A percentile compares a stretch with the other conserved stretches of the same genome.
Evolutionary conservation across 805 yeast genomes (phyloP).

Genomic region (Candida nemodendra): DNA sequence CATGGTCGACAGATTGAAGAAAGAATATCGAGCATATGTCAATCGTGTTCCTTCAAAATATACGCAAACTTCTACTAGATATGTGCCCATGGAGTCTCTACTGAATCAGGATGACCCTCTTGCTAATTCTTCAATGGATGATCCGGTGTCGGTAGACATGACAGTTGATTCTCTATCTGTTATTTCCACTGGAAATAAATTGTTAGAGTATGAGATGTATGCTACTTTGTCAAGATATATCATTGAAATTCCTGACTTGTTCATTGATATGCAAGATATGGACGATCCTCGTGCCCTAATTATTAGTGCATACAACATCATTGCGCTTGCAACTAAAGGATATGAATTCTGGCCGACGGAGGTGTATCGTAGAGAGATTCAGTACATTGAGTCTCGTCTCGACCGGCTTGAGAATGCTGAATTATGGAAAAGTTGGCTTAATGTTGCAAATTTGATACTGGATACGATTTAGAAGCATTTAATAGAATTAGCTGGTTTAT

Average conservation of each 20-base stretch:
- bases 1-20: slow-evolving; percentile 20
- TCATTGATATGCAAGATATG: slow-evolving; percentile 16
- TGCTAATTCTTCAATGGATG: neutral
- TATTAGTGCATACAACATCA: slow-evolving; percentile 18
- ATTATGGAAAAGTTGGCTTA: slow-evolving; percentile 21
- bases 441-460: slow-evolving; percentile 22
- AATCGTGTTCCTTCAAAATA: slow-evolving; percentile 7
- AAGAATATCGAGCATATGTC: slow-evolving; percentile 23
- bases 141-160: neutral
- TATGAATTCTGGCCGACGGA: slow-evolving; percentile 21
- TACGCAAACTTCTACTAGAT: slow-evolving; percentile 8
- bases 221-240: slow-evolving; percentile 23
- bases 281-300: slow-evolving; percentile 24
- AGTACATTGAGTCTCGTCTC: slow-evolving; percentile 11
- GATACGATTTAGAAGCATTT: too few species aligned
- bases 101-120: slow-evolving; percentile 5
- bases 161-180: neutral
- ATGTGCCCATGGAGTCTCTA: slow-evolving; percentile 18
- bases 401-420: slow-evolving; percentile 11
- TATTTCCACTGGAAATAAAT: neutral
- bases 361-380: slow-evolving; percentile 15
- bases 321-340: slow-evolving; percentile 15
- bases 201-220: slow-evolving; percentile 22
- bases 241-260: slow-evolving; percentile 21
- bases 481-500: too few species aligned